phyloP scores from a whole-genome alignment of 164 flowering plant genomes.

The Akebia trifoliata region DNA sequence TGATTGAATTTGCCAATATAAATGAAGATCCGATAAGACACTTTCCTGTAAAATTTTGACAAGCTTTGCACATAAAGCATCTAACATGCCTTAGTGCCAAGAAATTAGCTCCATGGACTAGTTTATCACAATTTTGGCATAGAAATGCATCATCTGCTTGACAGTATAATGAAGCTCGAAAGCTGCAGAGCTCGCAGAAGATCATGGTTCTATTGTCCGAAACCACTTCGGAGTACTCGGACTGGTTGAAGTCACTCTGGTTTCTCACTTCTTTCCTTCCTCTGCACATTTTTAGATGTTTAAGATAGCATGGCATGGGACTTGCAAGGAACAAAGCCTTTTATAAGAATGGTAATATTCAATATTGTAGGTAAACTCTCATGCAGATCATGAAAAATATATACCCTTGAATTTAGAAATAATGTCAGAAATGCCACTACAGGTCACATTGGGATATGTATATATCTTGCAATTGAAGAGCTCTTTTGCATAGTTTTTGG shows the following conservation, averaged over 20 bases:
- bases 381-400: conserved; percentile 5
- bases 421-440: conserved; percentile 7
- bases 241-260: neutral
- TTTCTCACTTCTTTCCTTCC: conserved; percentile 27
- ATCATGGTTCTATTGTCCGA: conserved; percentile 7
- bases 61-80: conserved; percentile 39
- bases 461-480: too few species aligned
- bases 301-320: neutral
- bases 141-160: conserved; percentile 58
- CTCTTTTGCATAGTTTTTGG: neutral
- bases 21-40: conserved; percentile 35
- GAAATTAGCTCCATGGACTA: conserved; percentile 56
- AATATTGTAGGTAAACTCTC: neutral
- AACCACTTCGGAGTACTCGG: neutral
- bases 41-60: conserved; percentile 36
- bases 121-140: conserved; percentile 44
- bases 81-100: conserved; percentile 49
- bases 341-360: conserved; percentile 8
- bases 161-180: conserved; percentile 44
- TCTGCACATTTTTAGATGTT: conserved; percentile 36
- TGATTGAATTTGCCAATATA: conserved; percentile 28
- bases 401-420: conserved; percentile 8
- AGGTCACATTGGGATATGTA: too few species aligned
- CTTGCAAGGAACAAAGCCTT: conserved; percentile 4
- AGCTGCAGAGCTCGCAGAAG: conserved; percentile 44